These are phyloP conservation scores for Fraxinus quadrangulata DNA, from an alignment of 257 asterid genomes.

Conservation along the genomic window DNA sequence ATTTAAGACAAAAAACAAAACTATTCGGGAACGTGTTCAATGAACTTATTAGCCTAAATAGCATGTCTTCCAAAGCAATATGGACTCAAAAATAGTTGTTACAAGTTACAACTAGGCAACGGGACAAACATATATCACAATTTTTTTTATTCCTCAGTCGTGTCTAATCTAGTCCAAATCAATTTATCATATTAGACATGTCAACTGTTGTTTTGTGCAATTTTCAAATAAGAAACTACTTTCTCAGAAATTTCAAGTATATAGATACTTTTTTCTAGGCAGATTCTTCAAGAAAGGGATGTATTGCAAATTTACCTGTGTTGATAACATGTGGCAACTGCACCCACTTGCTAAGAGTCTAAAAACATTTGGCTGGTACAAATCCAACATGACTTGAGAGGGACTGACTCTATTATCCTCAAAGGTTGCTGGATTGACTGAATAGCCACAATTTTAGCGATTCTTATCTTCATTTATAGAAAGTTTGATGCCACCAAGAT, in stretches of 20 bases:
- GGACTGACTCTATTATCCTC: not conserved
- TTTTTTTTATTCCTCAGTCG: no score
- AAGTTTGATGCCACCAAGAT: not conserved
- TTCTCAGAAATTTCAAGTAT: not conserved
- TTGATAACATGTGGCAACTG: not conserved
- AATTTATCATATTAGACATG: not conserved
- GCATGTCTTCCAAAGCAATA: no score
- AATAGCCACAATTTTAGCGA: not conserved
- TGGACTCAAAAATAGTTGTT: no score
- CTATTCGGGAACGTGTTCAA: no score
- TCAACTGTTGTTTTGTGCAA: not conserved
- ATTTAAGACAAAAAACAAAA: no score
- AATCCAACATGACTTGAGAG: not conserved
- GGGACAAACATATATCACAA: no score
- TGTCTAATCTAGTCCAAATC: no score
- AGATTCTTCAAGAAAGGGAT: not conserved
- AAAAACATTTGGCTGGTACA: not conserved
- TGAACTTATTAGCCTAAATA: no score
- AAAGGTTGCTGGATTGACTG: no score
- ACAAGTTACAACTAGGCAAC: no score
- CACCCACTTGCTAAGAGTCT: not conserved
- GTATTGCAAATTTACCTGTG: not conserved
- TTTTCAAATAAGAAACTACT: not conserved
- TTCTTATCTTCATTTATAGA: not conserved
- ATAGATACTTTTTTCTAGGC: no score